phyloP scores from a whole-genome alignment of 1,139 yeast species.

The Sugiyamaella grinbergsii region DNA sequence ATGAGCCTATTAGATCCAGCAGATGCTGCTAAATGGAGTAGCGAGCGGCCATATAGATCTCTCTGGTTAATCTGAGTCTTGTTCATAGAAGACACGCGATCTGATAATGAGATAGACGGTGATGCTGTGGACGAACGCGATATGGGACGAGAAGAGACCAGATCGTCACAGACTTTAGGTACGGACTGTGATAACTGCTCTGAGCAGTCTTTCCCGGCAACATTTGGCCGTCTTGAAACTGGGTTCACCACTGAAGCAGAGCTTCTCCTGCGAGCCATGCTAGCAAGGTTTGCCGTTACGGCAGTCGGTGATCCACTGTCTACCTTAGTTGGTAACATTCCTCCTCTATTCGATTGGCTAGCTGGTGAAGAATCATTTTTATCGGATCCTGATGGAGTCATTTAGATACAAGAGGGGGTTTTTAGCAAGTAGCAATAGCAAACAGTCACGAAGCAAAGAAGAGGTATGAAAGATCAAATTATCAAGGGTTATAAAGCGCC shows the following conservation, averaged over 20 bases:
- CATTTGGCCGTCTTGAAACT: not conserved
- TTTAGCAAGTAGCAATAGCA: no score
- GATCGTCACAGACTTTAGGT: not conserved
- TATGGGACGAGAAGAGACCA: not conserved
- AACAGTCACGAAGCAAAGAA: not conserved
- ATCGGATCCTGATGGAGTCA: slow-evolving; percentile 4
- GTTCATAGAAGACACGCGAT: slow-evolving; percentile 6
- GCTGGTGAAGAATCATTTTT: slow-evolving; percentile 4
- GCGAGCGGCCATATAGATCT: slow-evolving; percentile 75
- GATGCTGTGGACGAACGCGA: slow-evolving; percentile 7
- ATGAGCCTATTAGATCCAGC: slow-evolving; percentile 46
- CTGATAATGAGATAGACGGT: slow-evolving; percentile 6
- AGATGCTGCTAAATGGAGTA: slow-evolving; percentile 60
- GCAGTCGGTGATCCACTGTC: not conserved
- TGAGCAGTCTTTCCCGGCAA: no score
- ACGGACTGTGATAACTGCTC: no score
- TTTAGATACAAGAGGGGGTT: slow-evolving; percentile 1
- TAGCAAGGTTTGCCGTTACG: not conserved
- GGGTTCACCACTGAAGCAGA: not conserved
- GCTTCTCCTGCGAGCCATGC: not conserved
- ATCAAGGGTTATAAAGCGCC: slow-evolving; percentile 1
- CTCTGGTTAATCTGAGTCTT: slow-evolving; percentile 47
- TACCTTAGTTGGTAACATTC: not conserved
- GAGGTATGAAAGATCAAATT: no score
- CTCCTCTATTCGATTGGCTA: slow-evolving; percentile 10